Percentiles rank a stretch among this genome's conserved stretches.
These are phyloP conservation scores for Desmodesmus armatus DNA, from an alignment of 139 green algal species.

Conservation along the genomic window DNA sequence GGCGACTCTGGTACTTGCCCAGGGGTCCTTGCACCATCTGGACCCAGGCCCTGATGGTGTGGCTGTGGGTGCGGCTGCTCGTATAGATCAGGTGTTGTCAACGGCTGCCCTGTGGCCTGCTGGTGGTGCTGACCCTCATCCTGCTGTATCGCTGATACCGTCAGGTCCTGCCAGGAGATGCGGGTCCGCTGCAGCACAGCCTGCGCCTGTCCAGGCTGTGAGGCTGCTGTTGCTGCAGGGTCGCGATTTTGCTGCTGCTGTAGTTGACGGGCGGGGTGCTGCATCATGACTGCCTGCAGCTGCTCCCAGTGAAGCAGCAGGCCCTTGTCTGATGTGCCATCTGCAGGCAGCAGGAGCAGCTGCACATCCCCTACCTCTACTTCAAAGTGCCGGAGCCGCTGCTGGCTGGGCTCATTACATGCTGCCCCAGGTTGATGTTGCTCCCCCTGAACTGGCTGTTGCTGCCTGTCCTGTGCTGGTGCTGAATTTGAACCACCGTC, in stretches of 20 bases:
- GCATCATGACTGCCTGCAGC: background rate
- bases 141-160: constrained; percentile 5
- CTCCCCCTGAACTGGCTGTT: constrained; percentile 19
- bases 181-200: background rate
- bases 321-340: constrained; percentile 24
- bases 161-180: background rate
- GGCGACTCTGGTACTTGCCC: background rate
- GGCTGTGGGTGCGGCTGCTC: background rate
- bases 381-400: background rate
- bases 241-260: background rate
- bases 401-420: no score
- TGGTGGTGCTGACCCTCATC: background rate
- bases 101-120: background rate
- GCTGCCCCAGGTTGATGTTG: no score
- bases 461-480: no score
- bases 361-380: constrained; percentile 17
- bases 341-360: constrained; percentile 33
- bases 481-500: no score
- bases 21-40: no score
- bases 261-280: background rate
- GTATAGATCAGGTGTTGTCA: background rate
- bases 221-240: background rate
- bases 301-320: constrained; percentile 31
- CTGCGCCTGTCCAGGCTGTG: no score
- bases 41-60: background rate